phyloP scores from a whole-genome alignment of 108 stramenopile species.

The Parietichytrium sp. region DNA sequence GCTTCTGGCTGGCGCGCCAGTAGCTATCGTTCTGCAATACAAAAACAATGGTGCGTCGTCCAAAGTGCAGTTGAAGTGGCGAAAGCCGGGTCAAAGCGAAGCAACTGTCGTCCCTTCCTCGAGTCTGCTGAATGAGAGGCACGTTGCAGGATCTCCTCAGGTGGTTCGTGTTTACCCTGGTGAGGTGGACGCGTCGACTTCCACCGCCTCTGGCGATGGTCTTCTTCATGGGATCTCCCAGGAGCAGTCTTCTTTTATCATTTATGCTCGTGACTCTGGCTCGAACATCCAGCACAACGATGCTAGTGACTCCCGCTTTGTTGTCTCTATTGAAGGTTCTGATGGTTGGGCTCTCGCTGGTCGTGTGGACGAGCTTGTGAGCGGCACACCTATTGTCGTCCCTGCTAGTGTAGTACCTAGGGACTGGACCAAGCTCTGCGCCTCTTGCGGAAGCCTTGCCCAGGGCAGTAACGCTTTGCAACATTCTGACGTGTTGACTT shows the following conservation, averaged over 20 bases:
- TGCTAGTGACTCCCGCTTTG: conserved; percentile 58
- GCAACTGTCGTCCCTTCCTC: conserved; percentile 61
- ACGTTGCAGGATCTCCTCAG: conserved; percentile 52
- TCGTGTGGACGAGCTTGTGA: conserved; percentile 54
- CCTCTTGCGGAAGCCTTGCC: conserved; percentile 8
- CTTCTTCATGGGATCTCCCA: conserved; percentile 59
- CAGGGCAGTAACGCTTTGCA: background rate
- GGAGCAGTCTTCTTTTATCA: conserved; percentile 61
- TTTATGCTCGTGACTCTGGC: conserved; percentile 61
- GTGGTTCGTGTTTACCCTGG: conserved; percentile 54
- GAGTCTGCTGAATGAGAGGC: conserved; percentile 60
- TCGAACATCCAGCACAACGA: conserved; percentile 65
- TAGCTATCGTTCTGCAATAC: too few species aligned
- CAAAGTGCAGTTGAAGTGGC: conserved; percentile 57
- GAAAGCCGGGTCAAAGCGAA: too few species aligned
- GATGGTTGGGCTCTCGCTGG: conserved; percentile 72
- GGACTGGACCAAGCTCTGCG: conserved; percentile 37
- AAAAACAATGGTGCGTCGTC: too few species aligned
- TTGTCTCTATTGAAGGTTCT: conserved; percentile 62
- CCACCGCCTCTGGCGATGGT: conserved; percentile 62
- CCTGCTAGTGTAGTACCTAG: background rate
- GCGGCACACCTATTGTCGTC: background rate
- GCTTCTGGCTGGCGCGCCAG: too few species aligned
- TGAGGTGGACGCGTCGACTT: conserved; percentile 42
- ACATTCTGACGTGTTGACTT: conserved; percentile 39